Percentiles rank a stretch among this genome's conserved stretches.
These are phyloP conservation scores for Stentor coeruleus DNA, from an alignment of 73 alveolate genomes.

Conservation along the genomic window DNA sequence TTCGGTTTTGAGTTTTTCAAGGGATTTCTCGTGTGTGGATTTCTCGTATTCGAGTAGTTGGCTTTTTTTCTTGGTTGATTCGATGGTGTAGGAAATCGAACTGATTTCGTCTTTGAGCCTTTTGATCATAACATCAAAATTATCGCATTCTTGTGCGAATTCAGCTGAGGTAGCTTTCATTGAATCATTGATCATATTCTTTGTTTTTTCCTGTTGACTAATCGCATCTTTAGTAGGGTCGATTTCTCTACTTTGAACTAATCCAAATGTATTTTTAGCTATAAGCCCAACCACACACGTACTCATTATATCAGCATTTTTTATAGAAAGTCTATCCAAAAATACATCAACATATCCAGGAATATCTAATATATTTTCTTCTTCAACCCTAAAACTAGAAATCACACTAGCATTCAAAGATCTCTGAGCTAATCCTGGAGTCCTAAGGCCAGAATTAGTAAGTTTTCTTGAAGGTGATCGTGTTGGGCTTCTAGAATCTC, in stretches of 20 bases:
- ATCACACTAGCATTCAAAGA: no score
- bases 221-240: background rate
- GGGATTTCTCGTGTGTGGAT: background rate
- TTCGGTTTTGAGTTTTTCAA: background rate
- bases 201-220: background rate
- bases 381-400: background rate
- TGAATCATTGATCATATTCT: background rate
- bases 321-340: background rate
- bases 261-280: background rate
- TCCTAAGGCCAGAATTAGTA: background rate
- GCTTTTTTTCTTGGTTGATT: background rate
- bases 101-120: background rate
- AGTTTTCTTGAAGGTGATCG: background rate
- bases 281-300: background rate
- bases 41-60: background rate
- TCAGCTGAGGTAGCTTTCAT: background rate
- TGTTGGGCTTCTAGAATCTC: background rate
- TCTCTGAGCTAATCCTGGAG: no score
- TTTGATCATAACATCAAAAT: background rate
- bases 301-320: no score
- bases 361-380: background rate
- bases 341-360: background rate
- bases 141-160: background rate
- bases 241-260: background rate
- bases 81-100: background rate